Evolutionary conservation across 129 eudicot species (phyloP), one percentile per base, ranked within the genome.

Genomic region (Tanacetum coccineum): DNA sequence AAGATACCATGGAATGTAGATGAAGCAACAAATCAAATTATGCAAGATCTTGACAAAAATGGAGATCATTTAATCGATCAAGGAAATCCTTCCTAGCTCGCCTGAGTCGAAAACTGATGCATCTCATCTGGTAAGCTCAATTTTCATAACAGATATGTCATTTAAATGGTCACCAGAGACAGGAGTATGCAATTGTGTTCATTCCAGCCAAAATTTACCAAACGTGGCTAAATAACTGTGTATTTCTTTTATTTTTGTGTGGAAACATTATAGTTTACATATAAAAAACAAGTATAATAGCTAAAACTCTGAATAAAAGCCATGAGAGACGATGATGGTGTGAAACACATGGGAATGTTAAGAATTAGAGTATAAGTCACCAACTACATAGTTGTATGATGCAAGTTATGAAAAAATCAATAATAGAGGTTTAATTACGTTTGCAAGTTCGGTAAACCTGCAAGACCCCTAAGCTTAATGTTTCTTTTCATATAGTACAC

Each of bases 41-140:
- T 89, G 83, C 78, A 77, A 55, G 88, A 84, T 63, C 77, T 86
- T 19, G 95, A 84, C 79, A 71, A 72, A 62, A 85, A 70, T 49
- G 79, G 75, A 58, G 96, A 89, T 74, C 78, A 76, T 1, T 47
- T 26, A 62, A 76, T 89, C 42, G 78, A 66, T 71, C 28, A 70
- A 42, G 18, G 36, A n/a, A 15, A 76, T 59, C 72, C 18, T 71
- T 53, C 73, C 67, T 59, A 67, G 42, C 62, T 36, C 79, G 9
- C 49, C 74, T 9, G 65, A 17, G 26, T 9, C 77, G 65, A 66
- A 73, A 25, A 64, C 22, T 55, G 68, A 61, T 68, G 9, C 67
- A 59, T 79, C 76, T n/a, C n/a, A n/a, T 62, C 76, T 71, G 67
- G 97, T 87, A 82, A 74, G 81, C n/a, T 66, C 15, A 59, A 44